These are phyloP conservation scores for Myriosclerotinia scirpicola DNA, from an alignment of 2,329 filamentous ascomycete species.

Conservation along the genomic window DNA sequence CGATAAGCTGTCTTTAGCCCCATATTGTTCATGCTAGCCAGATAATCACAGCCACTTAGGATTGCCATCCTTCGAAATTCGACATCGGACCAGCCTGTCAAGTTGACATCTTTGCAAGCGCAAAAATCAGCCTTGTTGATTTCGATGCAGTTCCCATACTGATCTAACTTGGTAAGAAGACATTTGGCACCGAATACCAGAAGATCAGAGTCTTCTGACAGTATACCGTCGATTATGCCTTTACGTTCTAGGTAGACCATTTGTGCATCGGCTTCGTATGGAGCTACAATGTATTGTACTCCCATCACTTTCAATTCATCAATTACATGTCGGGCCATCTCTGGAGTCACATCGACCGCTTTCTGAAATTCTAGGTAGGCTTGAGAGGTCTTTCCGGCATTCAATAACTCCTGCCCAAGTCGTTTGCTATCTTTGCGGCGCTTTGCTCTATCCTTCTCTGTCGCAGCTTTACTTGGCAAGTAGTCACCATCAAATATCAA, in stretches of 20 bases:
- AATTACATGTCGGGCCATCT: slow-evolving; percentile 91
- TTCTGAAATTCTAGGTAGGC: slow-evolving; percentile 90
- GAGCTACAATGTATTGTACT: slow-evolving; percentile 87
- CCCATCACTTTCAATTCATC: slow-evolving; percentile 81
- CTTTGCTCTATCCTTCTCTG: slow-evolving; percentile 74
- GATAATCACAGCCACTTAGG: slow-evolving; percentile 92
- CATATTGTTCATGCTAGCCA: slow-evolving; percentile 80
- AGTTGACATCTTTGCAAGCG: slow-evolving; percentile 79
- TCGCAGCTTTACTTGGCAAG: slow-evolving; percentile 87
- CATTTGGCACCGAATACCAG: slow-evolving; percentile 92
- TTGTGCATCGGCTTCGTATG: slow-evolving; percentile 97
- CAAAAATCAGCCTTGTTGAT: slow-evolving; percentile 88
- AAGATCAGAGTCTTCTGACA: slow-evolving; percentile 95
- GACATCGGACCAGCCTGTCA: slow-evolving; percentile 87
- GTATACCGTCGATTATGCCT: slow-evolving; percentile 79
- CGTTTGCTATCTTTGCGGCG: slow-evolving; percentile 75
- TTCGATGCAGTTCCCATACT: slow-evolving; percentile 90
- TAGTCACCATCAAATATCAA: slow-evolving; percentile 95
- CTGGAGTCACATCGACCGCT: slow-evolving; percentile 89
- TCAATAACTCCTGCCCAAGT: slow-evolving; percentile 74
- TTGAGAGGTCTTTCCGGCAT: slow-evolving; percentile 75
- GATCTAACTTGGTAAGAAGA: slow-evolving; percentile 89
- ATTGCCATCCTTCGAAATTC: slow-evolving; percentile 97
- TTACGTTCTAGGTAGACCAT: slow-evolving; percentile 88
- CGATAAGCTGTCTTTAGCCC: slow-evolving; percentile 93